These are phyloP conservation scores for Mortierella sp. DNA, from an alignment of 371 early-diverging fungal genomes.

Conservation along the genomic window DNA sequence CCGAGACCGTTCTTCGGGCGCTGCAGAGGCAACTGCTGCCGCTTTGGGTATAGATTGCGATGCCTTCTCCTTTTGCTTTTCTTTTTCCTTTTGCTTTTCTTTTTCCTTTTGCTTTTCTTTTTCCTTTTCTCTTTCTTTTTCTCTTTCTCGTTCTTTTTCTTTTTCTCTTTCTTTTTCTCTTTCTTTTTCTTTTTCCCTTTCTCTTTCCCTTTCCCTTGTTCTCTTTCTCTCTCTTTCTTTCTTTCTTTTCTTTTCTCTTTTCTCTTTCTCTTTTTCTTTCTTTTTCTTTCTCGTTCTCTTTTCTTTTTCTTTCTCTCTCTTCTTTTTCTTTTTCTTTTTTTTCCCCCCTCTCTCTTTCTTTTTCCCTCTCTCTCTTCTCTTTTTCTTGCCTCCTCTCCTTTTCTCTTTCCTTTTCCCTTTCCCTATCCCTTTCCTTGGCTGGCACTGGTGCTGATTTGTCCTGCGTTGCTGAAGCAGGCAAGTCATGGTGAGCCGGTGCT, in stretches of 20 bases:
- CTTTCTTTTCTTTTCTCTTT: no score
- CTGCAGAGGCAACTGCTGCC: not conserved
- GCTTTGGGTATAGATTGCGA: not conserved
- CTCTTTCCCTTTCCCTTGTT: not conserved
- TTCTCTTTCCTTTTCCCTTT: not conserved
- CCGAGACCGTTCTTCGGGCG: slow-evolving; percentile 12
- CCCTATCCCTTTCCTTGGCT: not conserved
- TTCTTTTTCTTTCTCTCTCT: no score
- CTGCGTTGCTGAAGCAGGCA: no score
- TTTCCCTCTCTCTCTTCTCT: no score
- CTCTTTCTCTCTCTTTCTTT: no score
- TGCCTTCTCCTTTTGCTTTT: not conserved
- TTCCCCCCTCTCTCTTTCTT: no score
- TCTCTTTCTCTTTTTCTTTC: no score
- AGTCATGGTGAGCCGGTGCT: no score
- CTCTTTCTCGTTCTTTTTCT: not conserved
- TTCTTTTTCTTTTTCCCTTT: not conserved
- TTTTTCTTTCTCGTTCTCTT: no score
- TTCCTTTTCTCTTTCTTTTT: slow-evolving; percentile 10
- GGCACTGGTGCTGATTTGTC: slow-evolving; percentile 4
- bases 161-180: not conserved
- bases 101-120: not conserved
- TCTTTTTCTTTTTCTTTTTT: no score
- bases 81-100: no score
- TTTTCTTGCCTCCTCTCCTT: no score